Evolutionary conservation across 495 filamentous ascomycete species (phyloP).

Genomic region (Penicillium crystallinum): DNA sequence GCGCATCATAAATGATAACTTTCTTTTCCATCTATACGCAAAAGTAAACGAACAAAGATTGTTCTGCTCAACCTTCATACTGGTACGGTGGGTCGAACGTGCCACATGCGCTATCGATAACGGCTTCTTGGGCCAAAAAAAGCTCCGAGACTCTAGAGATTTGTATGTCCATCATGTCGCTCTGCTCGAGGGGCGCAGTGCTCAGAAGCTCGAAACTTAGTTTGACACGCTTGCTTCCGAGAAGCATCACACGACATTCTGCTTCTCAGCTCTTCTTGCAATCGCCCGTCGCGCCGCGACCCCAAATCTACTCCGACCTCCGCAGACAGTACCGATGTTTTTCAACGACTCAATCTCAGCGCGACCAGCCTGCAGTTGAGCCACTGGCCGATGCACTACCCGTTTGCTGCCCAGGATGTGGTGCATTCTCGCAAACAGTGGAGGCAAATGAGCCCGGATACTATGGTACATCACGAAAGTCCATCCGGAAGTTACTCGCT

Average conservation of each 20-base stretch:
- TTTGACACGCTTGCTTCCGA: background rate
- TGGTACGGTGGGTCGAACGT: background rate
- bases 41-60: background rate
- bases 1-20: no score
- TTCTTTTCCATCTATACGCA: no score
- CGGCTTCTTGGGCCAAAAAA: slow-evolving; percentile 15
- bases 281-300: slow-evolving; percentile 4
- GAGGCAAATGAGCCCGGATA: slow-evolving; percentile 70
- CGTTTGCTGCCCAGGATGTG: slow-evolving; percentile 75
- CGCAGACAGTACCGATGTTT: slow-evolving; percentile 17
- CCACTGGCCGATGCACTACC: slow-evolving; percentile 23
- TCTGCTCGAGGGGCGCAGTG: slow-evolving; percentile 26
- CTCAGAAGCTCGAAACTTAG: slow-evolving; percentile 12
- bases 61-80: background rate
- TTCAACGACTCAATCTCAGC: slow-evolving; percentile 13
- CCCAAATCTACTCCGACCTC: background rate
- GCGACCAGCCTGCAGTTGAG: slow-evolving; percentile 1
- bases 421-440: slow-evolving; percentile 71
- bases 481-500: slow-evolving; percentile 31
- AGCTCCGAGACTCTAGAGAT: slow-evolving; percentile 18
- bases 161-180: slow-evolving; percentile 26
- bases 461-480: slow-evolving; percentile 56
- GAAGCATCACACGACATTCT: background rate
- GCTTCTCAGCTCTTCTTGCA: background rate
- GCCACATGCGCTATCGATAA: slow-evolving; percentile 21